These are phyloP conservation scores for Chlorella sorokiniana DNA, from an alignment of 139 green algal genomes.

Conservation along the genomic window DNA sequence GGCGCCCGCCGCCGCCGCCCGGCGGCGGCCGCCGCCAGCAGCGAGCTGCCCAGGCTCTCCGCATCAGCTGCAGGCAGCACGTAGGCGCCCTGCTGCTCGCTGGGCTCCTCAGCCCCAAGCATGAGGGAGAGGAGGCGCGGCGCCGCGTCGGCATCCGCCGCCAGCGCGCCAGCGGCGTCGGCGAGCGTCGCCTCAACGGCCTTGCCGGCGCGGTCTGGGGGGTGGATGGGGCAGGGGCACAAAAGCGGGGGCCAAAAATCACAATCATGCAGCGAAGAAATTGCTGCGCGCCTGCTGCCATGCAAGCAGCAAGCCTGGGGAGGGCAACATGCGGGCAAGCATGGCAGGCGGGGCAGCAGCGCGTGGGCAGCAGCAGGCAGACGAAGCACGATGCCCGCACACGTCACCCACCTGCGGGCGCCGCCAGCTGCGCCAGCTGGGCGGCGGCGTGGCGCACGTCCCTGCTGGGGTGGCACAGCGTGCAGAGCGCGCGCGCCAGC, in stretches of 20 bases:
- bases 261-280: neutral
- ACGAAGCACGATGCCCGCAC: neutral
- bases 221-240: too few relatives aligned
- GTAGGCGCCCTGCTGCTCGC: neutral
- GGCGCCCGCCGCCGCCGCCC: neutral
- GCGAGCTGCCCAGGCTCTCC: neutral
- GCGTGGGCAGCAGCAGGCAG: neutral
- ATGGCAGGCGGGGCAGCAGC: neutral
- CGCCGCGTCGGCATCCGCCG: neutral
- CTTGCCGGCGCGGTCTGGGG: slow-evolving; percentile 1
- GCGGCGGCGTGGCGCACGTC: slow-evolving; percentile 17
- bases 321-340: too few relatives aligned
- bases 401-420: neutral
- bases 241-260: too few relatives aligned
- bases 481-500: slow-evolving; percentile 25
- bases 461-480: slow-evolving; percentile 21
- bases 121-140: neutral
- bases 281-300: too few relatives aligned
- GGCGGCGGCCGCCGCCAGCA: slow-evolving; percentile 1
- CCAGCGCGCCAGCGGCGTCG: neutral
- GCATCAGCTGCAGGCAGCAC: slow-evolving; percentile 3
- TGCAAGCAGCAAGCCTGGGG: neutral
- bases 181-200: neutral
- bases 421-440: neutral
- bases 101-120: slow-evolving; percentile 3